These are phyloP conservation scores for Rubroshorea leprosula DNA, from an alignment of 345 rosid species.

Conservation along the genomic window DNA sequence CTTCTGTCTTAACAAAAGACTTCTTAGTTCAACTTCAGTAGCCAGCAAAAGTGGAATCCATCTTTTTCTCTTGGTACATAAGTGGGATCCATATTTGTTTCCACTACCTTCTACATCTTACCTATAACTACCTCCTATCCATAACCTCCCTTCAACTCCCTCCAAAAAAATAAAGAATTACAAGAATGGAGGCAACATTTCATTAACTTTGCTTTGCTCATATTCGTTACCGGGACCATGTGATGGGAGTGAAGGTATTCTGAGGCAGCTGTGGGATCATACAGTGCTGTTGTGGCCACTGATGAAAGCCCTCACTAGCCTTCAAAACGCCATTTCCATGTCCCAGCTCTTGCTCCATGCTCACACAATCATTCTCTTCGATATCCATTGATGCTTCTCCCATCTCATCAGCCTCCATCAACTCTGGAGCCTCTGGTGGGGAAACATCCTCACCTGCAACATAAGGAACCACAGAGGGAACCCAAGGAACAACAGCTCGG, in stretches of 20 bases:
- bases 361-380: background rate
- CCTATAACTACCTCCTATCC: no score
- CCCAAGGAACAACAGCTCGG: slow-evolving; percentile 61
- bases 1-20: no score
- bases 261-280: slow-evolving; percentile 9
- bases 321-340: background rate
- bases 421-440: slow-evolving; percentile 21
- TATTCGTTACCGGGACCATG: slow-evolving; percentile 1
- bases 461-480: slow-evolving; percentile 26
- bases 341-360: background rate
- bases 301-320: background rate
- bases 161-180: no score
- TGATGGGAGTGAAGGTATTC: slow-evolving; percentile 8
- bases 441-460: slow-evolving; percentile 2
- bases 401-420: slow-evolving; percentile 39
- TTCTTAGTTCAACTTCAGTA: no score
- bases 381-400: slow-evolving; percentile 1
- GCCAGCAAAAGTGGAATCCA: no score
- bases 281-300: slow-evolving; percentile 9
- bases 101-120: no score
- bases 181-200: background rate
- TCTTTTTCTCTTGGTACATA: no score
- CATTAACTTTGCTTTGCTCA: background rate
- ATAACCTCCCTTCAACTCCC: no score
- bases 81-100: no score